These are phyloP conservation scores for Pinus taeda DNA, from an alignment of 75 land plant genomes.

Conservation along the genomic window DNA sequence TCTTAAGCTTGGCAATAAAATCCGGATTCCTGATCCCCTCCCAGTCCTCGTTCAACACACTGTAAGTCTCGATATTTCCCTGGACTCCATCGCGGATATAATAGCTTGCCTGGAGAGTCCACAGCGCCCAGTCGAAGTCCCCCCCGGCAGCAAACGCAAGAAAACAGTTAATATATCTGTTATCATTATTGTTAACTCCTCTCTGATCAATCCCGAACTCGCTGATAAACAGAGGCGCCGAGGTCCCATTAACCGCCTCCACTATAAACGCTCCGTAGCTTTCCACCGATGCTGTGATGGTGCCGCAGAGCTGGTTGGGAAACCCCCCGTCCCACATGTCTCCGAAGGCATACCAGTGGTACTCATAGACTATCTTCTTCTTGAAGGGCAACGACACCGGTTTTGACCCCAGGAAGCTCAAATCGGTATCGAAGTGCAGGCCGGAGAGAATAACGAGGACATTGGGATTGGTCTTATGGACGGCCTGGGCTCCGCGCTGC, in stretches of 20 bases:
- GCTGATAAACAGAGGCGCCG: slow-evolving; percentile 32
- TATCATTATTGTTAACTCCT: slow-evolving; percentile 17
- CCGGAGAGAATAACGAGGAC: slow-evolving; percentile 36
- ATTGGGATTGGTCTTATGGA: slow-evolving; percentile 29
- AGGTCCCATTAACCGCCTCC: not conserved
- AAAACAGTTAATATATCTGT: slow-evolving; percentile 34
- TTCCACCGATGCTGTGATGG: not conserved
- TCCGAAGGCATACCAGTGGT: slow-evolving; percentile 45
- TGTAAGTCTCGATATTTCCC: slow-evolving; percentile 36
- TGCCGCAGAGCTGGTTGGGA: slow-evolving; percentile 11
- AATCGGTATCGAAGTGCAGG: slow-evolving; percentile 27
- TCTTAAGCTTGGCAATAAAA: slow-evolving; percentile 11
- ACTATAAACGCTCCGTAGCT: not conserved
- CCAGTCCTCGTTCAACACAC: slow-evolving; percentile 32
- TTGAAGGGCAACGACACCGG: slow-evolving; percentile 9
- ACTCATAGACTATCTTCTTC: slow-evolving; percentile 34
- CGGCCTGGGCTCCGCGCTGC: slow-evolving; percentile 20
- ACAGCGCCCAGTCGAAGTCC: slow-evolving; percentile 62
- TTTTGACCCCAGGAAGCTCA: slow-evolving; percentile 18
- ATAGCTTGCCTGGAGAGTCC: slow-evolving; percentile 59
- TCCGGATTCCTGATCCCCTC: slow-evolving; percentile 12
- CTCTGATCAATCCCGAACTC: slow-evolving; percentile 52
- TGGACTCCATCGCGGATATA: slow-evolving; percentile 17
- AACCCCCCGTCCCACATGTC: not conserved
- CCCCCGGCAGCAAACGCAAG: slow-evolving; percentile 22